Evolutionary conservation across 495 filamentous ascomycete genomes (phyloP), one percentile per base, ranked within the genome.

Genomic region (Cudoniella acicularis): DNA sequence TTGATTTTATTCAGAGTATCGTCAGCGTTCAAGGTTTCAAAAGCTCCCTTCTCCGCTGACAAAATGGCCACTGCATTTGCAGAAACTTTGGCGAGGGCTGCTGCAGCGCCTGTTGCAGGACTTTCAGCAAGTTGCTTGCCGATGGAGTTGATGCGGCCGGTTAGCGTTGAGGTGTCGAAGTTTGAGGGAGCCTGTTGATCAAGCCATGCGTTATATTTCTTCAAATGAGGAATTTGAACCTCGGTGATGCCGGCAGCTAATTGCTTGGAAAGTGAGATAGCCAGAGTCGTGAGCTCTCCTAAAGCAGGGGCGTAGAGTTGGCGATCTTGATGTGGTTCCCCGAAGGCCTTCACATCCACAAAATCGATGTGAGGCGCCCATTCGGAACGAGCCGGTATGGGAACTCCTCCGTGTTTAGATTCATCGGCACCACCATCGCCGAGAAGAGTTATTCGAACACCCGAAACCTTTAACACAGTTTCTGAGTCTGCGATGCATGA

Each of bases 321-420:
- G 18, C 30, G 56, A 45, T 56, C 52, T 21, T 25, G 11, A 18
- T 54, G 62, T 13, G 57, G 57, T 17, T 51, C 56, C 43, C 70
- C 67, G 16, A 71, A 51, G 20, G 63, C 52, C 8, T 60, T 54
- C 2, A 60, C 30, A 20, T 63, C 30, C 6, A 70, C 21, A n/a
- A 71, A 66, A 43, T 71, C 64, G 16, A 71, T 47, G 40, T 71
- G 65, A 36, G 54, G 46, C 52, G 52, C 46, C 69, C 69, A 71
- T 36, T 71, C 61, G 24, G 68, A 52, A 20, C 60, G 55, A 26
- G 65, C 67, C 20, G 56, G 63, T 49, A 66, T 56, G 30, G 53
- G 25, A 23, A 21, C 24, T 23, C 45, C 40, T 11, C 17, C 26
- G 16, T 13, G 13, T 22, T 8, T 11, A 45, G 42, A 22, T 48